Conservation (phyloP, 441 rosid species). For the Croton setiger region DNA sequence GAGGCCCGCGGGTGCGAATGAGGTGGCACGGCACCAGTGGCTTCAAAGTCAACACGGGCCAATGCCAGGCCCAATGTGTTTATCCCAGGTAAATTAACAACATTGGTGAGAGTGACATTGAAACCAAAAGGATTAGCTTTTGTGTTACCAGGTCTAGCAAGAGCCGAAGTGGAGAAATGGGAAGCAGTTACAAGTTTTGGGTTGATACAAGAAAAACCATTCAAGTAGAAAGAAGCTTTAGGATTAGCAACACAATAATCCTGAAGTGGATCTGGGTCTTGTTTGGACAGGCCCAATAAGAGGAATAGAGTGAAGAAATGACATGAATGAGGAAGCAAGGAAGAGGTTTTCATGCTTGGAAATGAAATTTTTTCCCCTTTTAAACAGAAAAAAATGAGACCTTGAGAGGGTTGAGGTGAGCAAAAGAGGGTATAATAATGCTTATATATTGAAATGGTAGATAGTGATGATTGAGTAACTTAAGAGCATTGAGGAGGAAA, state of each 20-base stretch:
- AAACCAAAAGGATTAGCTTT: conserved; percentile 38
- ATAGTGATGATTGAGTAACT: conserved; percentile 49
- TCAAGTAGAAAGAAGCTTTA: conserved; percentile 28
- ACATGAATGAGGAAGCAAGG: conserved; percentile 16
- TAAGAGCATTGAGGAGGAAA: conserved; percentile 43
- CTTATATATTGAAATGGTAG: conserved; percentile 30
- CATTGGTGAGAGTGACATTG: conserved; percentile 45
- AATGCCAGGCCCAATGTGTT: conserved; percentile 62
- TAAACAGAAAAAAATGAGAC: background rate
- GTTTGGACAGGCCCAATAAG: conserved; percentile 32
- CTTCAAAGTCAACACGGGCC: conserved; percentile 45
- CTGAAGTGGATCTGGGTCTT: conserved; percentile 71
- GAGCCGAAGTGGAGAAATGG: conserved; percentile 55
- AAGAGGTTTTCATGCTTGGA: conserved; percentile 17
- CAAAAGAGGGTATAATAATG: background rate
- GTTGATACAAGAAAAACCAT: conserved; percentile 56
- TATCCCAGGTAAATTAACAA: conserved; percentile 47
- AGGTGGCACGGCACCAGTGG: conserved; percentile 40
- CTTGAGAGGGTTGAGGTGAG: conserved; percentile 10
- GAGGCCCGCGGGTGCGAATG: conserved; percentile 79
- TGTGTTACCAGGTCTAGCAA: conserved; percentile 43
- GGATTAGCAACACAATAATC: conserved; percentile 64
- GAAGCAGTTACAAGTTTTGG: conserved; percentile 34
- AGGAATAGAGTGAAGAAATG: conserved; percentile 27
- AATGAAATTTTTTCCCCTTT: too few species aligned